Percentiles rank a stretch among this genome's conserved stretches.
phyloP scores from a whole-genome alignment of 306 rosid species.

The Trichosanthes cucumerina region DNA sequence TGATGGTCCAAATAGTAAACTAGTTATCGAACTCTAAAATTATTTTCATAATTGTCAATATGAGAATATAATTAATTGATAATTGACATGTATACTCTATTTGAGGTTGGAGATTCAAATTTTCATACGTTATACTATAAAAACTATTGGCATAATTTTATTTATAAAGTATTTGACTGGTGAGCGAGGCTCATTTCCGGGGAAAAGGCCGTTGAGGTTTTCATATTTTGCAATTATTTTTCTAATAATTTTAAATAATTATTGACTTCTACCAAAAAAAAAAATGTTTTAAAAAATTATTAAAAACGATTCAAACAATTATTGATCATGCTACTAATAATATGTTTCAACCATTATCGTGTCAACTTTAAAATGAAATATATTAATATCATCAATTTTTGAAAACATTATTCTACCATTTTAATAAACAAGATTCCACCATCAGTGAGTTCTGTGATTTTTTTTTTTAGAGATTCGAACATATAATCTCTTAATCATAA shows the following conservation, averaged over 20 bases:
- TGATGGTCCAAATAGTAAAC: too few species aligned
- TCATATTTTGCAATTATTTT: neutral
- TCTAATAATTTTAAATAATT: neutral
- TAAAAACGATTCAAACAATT: neutral
- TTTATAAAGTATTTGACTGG: neutral
- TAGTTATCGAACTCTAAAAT: too few species aligned
- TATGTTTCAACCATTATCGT: neutral
- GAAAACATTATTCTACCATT: neutral
- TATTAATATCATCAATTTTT: neutral
- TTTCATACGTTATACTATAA: too few species aligned
- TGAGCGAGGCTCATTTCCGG: neutral
- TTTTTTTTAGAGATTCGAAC: too few species aligned
- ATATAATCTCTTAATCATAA: too few species aligned
- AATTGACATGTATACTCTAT: too few species aligned
- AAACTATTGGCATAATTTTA: too few species aligned
- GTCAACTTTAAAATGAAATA: neutral
- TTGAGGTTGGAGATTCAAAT: too few species aligned
- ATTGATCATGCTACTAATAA: neutral
- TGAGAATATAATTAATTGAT: too few species aligned
- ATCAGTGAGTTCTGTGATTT: too few species aligned
- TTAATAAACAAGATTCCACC: neutral
- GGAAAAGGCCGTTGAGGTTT: neutral
- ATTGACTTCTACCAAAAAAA: neutral
- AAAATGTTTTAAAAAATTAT: too few species aligned
- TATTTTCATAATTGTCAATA: too few species aligned